Evolutionary conservation across 331 rosid genomes (phyloP).

Genomic region (Malus hybrid): DNA sequence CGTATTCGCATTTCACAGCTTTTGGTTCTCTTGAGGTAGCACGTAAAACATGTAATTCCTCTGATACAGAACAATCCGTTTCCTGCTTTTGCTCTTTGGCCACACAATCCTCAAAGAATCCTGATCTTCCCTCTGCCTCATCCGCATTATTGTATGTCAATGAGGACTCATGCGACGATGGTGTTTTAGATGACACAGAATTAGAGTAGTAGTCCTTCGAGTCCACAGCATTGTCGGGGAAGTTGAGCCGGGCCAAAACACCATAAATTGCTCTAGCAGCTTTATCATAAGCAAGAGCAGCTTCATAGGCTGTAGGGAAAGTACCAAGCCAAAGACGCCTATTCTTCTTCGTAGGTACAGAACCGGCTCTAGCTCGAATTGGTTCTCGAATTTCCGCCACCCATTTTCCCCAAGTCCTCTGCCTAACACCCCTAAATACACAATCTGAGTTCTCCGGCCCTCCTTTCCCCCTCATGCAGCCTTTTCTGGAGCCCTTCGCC

Average conservation of each 20-base stretch:
- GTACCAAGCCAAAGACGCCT: conserved; percentile 88
- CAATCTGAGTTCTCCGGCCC: conserved; percentile 74
- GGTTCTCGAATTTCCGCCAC: conserved; percentile 89
- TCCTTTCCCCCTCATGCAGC: conserved; percentile 92
- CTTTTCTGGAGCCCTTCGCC: conserved; percentile 71
- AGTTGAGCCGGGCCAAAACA: conserved; percentile 61
- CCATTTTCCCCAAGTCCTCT: conserved; percentile 97
- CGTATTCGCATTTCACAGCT: not conserved
- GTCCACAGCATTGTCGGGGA: conserved; percentile 23
- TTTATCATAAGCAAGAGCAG: conserved; percentile 80
- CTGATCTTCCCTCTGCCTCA: not conserved
- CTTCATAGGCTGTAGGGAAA: conserved; percentile 66
- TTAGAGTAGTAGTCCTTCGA: not conserved
- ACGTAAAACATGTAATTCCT: not conserved
- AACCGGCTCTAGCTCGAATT: not conserved
- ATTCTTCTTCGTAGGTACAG: conserved; percentile 26
- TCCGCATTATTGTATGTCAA: not conserved
- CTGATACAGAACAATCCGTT: not conserved
- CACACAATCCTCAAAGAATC: not conserved
- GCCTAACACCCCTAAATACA: conserved; percentile 78
- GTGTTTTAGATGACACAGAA: conserved; percentile 7
- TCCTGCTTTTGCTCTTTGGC: conserved; percentile 10
- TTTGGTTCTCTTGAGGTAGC: not conserved
- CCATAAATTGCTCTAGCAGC: conserved; percentile 83
- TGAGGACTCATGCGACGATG: not conserved